Conservation (phyloP, 768 basidiomycete genomes). For the Trichaptum fuscoviolaceum region DNA sequence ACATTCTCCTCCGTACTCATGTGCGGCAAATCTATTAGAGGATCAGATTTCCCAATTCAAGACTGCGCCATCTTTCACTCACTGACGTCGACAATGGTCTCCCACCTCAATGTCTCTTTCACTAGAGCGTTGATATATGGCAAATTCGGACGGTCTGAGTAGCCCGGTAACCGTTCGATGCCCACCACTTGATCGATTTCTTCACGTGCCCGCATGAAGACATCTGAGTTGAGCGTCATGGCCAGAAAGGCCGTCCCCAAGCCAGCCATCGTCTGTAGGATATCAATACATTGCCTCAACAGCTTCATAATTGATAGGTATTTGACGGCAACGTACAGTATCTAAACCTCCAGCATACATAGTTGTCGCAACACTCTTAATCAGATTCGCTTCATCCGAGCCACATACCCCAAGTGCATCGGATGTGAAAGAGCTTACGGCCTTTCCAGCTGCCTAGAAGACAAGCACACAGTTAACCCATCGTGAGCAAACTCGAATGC, state of each 20-base stretch:
- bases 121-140: slow-evolving; percentile 22
- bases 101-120: slow-evolving; percentile 23
- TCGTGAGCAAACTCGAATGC: not conserved
- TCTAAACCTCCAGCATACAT: slow-evolving; percentile 17
- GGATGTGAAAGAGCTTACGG: slow-evolving; percentile 4
- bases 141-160: slow-evolving; percentile 17
- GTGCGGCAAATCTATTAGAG: slow-evolving; percentile 20
- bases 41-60: not conserved
- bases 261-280: slow-evolving; percentile 24
- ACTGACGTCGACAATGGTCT: slow-evolving; percentile 21
- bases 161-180: slow-evolving; percentile 19
- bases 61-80: not conserved
- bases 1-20: slow-evolving; percentile 20
- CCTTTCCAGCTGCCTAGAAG: not conserved
- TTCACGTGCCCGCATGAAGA: slow-evolving; percentile 23
- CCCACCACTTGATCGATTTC: slow-evolving; percentile 25
- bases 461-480: not conserved
- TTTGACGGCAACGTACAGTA: slow-evolving; percentile 13
- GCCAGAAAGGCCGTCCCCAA: slow-evolving; percentile 32
- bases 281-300: too few species aligned
- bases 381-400: slow-evolving; percentile 2
- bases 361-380: slow-evolving; percentile 9
- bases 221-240: slow-evolving; percentile 30
- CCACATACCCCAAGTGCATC: not conserved
- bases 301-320: too few species aligned